Conservation (phyloP, 768 basidiomycete genomes). For the Termitomyces sp. region DNA sequence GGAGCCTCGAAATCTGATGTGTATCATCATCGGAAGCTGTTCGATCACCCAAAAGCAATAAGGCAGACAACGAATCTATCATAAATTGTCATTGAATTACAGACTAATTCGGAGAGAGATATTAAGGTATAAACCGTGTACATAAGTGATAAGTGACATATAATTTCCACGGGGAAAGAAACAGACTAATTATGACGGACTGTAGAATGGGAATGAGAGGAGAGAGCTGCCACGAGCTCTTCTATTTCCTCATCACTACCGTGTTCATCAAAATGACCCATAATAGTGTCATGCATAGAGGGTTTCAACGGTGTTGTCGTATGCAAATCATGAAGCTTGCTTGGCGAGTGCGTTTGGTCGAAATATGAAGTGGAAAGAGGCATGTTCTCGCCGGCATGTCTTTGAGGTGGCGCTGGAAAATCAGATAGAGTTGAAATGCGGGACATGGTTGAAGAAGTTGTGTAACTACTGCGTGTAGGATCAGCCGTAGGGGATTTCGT, state of each 20-base stretch:
- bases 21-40: neutral
- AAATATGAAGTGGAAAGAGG: slow-evolving; percentile 43
- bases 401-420: slow-evolving; percentile 58
- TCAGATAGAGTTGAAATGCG: slow-evolving; percentile 70
- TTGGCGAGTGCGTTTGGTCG: slow-evolving; percentile 23
- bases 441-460: slow-evolving; percentile 57
- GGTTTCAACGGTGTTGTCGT: slow-evolving; percentile 6
- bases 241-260: slow-evolving; percentile 23
- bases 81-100: neutral
- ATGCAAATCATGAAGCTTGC: slow-evolving; percentile 10
- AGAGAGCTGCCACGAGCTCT: slow-evolving; percentile 21
- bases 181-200: slow-evolving; percentile 1
- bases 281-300: neutral
- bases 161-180: neutral
- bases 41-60: neutral
- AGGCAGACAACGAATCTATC: neutral
- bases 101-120: neutral
- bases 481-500: slow-evolving; percentile 30
- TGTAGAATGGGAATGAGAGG: slow-evolving; percentile 18
- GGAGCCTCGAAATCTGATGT: neutral
- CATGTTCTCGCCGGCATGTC: slow-evolving; percentile 26
- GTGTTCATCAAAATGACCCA: neutral
- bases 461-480: slow-evolving; percentile 45
- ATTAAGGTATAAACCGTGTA: neutral
- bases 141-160: neutral